Conservation (phyloP, 1,284 basidiomycete genomes). For the Rhodofomes roseus region DNA sequence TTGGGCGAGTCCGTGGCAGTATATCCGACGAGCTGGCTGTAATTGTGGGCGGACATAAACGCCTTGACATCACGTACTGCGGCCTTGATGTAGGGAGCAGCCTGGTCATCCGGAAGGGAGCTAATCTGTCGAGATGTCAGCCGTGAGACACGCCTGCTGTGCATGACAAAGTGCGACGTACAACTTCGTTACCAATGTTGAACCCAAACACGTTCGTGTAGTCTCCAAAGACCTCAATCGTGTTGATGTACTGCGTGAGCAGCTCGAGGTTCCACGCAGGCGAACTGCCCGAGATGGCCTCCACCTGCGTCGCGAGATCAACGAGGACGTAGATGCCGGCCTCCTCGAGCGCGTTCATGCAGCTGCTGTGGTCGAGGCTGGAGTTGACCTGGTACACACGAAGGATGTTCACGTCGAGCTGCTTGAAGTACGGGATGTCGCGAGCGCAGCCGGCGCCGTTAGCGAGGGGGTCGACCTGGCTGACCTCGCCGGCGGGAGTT, state of each 20-base stretch:
- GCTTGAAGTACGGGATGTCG: slow-evolving; percentile 9
- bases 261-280: slow-evolving; percentile 7
- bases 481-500: slow-evolving; percentile 3
- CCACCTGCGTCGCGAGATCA: slow-evolving; percentile 7
- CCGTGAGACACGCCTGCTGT: background rate
- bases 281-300: background rate
- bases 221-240: slow-evolving; percentile 4
- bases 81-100: slow-evolving; percentile 9
- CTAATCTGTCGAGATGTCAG: background rate
- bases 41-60: slow-evolving; percentile 4
- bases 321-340: slow-evolving; percentile 8
- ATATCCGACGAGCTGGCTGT: slow-evolving; percentile 9
- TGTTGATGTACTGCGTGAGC: slow-evolving; percentile 4
- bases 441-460: slow-evolving; percentile 5
- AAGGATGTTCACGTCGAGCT: slow-evolving; percentile 8
- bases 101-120: slow-evolving; percentile 1
- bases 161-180: background rate
- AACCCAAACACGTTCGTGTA: slow-evolving; percentile 7
- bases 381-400: slow-evolving; percentile 10
- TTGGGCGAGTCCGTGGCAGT: slow-evolving; percentile 9
- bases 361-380: slow-evolving; percentile 6
- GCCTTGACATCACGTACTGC: slow-evolving; percentile 8
- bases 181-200: slow-evolving; percentile 9
- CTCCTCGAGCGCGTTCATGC: slow-evolving; percentile 7
- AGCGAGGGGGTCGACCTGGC: slow-evolving; percentile 7